Evolutionary conservation across 768 basidiomycete genomes (phyloP).

Genomic region (Ephemerocybe angulata): DNA sequence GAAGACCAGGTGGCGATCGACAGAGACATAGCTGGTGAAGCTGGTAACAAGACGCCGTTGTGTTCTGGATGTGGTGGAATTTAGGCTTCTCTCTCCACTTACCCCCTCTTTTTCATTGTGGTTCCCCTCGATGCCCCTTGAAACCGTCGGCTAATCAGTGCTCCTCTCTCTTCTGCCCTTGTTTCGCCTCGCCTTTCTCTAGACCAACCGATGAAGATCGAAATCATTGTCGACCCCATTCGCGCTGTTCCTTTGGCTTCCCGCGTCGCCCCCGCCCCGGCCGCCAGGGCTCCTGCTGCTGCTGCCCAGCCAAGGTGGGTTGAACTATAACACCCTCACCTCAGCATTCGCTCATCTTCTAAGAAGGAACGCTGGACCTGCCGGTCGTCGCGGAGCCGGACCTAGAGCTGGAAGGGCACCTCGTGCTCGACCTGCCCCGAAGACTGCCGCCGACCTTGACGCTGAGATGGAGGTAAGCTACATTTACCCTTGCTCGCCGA

Average conservation of each 20-base stretch:
- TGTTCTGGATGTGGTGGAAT: too few relatives aligned
- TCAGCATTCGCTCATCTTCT: conserved; percentile 4
- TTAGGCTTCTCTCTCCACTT: conserved; percentile 20
- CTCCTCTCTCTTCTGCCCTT: conserved; percentile 22
- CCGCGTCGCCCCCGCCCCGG: conserved; percentile 77
- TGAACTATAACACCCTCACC: neutral
- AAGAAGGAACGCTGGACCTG: conserved; percentile 30
- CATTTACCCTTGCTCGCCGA: neutral
- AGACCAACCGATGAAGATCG: conserved; percentile 99
- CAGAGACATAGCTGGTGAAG: conserved; percentile 43
- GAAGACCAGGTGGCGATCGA: conserved; percentile 14
- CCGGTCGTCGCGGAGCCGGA: conserved; percentile 38
- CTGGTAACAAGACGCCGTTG: conserved; percentile 34
- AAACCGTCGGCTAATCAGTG: conserved; percentile 46
- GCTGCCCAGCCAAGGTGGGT: conserved; percentile 27
- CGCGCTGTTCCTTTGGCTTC: conserved; percentile 68
- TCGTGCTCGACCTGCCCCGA: conserved; percentile 46
- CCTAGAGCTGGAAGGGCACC: neutral
- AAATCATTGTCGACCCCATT: conserved; percentile 89
- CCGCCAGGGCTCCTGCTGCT: conserved; percentile 31
- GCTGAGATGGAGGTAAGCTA: conserved; percentile 91
- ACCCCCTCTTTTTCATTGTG: conserved; percentile 34
- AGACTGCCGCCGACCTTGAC: conserved; percentile 88
- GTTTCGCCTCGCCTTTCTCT: conserved; percentile 42
- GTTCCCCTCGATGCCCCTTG: conserved; percentile 37